Conservation (phyloP, 495 filamentous ascomycete species). For the Penicillium manginii region DNA sequence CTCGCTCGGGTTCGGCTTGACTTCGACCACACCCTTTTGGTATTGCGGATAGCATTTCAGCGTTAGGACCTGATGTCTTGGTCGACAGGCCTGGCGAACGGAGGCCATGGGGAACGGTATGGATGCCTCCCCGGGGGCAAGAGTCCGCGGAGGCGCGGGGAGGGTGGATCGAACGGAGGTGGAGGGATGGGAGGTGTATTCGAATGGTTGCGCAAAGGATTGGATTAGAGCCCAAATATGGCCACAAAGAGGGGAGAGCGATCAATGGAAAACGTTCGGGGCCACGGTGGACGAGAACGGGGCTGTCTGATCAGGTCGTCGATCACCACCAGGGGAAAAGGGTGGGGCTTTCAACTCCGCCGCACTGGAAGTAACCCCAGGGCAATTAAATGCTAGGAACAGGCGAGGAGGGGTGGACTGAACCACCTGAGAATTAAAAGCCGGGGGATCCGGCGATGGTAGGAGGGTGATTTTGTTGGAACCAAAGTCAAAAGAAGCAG, state of each 20-base stretch:
- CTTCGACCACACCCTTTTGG: slow-evolving; percentile 83
- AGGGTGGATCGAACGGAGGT: not conserved
- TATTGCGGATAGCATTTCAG: slow-evolving; percentile 92
- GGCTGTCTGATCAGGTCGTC: slow-evolving; percentile 34
- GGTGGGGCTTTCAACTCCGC: slow-evolving; percentile 20
- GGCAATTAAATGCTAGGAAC: slow-evolving; percentile 1
- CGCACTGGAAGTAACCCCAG: not conserved
- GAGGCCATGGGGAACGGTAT: slow-evolving; percentile 53
- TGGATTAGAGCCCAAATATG: slow-evolving; percentile 4
- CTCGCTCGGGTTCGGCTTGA: slow-evolving; percentile 92
- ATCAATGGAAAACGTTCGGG: slow-evolving; percentile 14
- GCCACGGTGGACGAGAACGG: slow-evolving; percentile 32
- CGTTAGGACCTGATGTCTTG: slow-evolving; percentile 91
- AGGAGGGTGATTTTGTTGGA: not conserved
- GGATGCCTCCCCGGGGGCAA: slow-evolving; percentile 13
- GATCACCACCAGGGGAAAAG: slow-evolving; percentile 31
- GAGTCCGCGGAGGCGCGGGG: slow-evolving; percentile 2
- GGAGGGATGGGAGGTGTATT: not conserved
- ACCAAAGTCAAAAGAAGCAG: not conserved
- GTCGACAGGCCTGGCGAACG: slow-evolving; percentile 68
- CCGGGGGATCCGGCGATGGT: not conserved
- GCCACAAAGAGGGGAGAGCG: slow-evolving; percentile 19
- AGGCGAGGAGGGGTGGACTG: not conserved
- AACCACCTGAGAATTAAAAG: not conserved
- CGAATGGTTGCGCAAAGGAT: not conserved